Evolutionary conservation across 2,329 filamentous ascomycete genomes (phyloP).

Genomic region (Claviceps monticola): DNA sequence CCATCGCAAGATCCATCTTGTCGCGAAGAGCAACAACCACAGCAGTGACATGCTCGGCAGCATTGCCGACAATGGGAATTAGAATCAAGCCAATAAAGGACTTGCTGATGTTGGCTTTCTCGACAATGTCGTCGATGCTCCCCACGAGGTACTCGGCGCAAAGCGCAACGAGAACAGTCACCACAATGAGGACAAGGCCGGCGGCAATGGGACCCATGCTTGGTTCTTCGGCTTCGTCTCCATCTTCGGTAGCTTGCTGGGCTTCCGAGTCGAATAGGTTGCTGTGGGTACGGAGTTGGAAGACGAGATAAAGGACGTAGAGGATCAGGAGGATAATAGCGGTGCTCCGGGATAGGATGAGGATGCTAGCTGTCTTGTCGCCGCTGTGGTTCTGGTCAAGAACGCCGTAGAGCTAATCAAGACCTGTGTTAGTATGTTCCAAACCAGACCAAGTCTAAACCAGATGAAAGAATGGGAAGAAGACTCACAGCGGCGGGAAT

Average conservation of each 20-base stretch:
- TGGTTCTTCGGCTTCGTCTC: constrained; percentile 29
- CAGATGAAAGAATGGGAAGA: not conserved
- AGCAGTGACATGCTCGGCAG: constrained; percentile 69
- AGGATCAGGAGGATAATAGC: constrained; percentile 61
- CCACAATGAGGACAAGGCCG: constrained; percentile 49
- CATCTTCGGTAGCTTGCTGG: constrained; percentile 28
- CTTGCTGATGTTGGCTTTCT: constrained; percentile 58
- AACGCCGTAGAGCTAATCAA: constrained; percentile 48
- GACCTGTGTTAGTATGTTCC: not conserved
- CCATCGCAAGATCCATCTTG: constrained; percentile 63
- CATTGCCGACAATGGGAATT: constrained; percentile 68
- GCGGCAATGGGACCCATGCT: constrained; percentile 51
- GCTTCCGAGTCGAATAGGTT: constrained; percentile 51
- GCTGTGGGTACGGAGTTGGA: constrained; percentile 65
- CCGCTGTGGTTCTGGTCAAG: constrained; percentile 32
- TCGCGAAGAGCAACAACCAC: constrained; percentile 66
- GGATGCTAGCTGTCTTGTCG: constrained; percentile 39
- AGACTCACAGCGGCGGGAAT: constrained; percentile 52
- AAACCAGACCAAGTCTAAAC: not conserved
- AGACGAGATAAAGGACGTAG: constrained; percentile 64
- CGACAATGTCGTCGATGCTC: constrained; percentile 60
- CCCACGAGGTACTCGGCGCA: constrained; percentile 68
- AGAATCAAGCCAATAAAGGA: constrained; percentile 70
- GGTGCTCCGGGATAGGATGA: constrained; percentile 61
- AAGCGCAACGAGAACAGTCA: constrained; percentile 56